Conservation (phyloP, 371 early-diverging fungal genomes). For the Aphelidium insulamus region DNA sequence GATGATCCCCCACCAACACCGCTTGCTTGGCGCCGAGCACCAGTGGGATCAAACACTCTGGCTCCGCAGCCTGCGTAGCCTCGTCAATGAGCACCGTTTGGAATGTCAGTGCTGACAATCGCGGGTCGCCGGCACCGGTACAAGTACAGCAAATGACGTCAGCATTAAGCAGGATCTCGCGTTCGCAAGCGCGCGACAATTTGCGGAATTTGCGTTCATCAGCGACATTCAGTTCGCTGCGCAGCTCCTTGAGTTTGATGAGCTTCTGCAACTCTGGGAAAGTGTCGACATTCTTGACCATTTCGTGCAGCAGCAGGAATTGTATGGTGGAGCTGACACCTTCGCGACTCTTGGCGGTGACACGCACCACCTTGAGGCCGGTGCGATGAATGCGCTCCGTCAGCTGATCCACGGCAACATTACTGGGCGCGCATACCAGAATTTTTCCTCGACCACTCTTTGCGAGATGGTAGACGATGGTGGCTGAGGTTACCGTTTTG, state of each 20-base stretch:
- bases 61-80: slow-evolving; percentile 93
- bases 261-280: slow-evolving; percentile 77
- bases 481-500: slow-evolving; percentile 93
- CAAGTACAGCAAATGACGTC: slow-evolving; percentile 97
- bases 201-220: slow-evolving; percentile 68
- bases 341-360: slow-evolving; percentile 85
- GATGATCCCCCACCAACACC: slow-evolving; percentile 96
- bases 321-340: slow-evolving; percentile 75
- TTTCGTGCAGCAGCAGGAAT: slow-evolving; percentile 80
- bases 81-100: slow-evolving; percentile 93
- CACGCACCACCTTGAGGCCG: slow-evolving; percentile 83
- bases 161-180: slow-evolving; percentile 70
- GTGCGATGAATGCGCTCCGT: slow-evolving; percentile 89
- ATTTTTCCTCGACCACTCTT: slow-evolving; percentile 79
- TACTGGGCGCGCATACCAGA: slow-evolving; percentile 94
- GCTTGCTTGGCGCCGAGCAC: slow-evolving; percentile 85
- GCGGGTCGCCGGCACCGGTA: slow-evolving; percentile 91
- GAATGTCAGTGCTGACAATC: slow-evolving; percentile 66
- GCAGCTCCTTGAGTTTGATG: slow-evolving; percentile 55
- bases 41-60: slow-evolving; percentile 91
- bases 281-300: slow-evolving; percentile 78
- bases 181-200: slow-evolving; percentile 58
- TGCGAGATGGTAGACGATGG: slow-evolving; percentile 90
- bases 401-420: slow-evolving; percentile 97
- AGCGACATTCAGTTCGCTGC: slow-evolving; percentile 62